Evolutionary conservation across 2,329 filamentous ascomycete species (phyloP).

Genomic region (Paradendryphiella salina): DNA sequence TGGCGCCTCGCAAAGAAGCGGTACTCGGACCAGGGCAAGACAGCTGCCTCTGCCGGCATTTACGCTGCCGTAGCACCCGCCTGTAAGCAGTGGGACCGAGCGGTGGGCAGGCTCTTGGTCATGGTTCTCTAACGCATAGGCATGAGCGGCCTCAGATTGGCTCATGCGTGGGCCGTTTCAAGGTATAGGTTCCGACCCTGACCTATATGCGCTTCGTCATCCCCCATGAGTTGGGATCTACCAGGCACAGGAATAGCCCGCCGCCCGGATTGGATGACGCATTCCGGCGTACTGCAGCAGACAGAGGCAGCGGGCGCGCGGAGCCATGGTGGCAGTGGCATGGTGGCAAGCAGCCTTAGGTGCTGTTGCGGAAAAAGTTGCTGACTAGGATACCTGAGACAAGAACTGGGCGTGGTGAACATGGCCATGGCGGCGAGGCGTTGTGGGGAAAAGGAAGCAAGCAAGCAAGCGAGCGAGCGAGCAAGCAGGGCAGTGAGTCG

Average conservation of each 20-base stretch:
- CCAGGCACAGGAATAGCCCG: conserved; percentile 44
- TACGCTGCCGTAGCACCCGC: conserved; percentile 46
- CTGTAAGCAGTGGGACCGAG: conserved; percentile 37
- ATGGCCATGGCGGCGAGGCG: conserved; percentile 2
- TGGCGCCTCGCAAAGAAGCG: conserved; percentile 27
- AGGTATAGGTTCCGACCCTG: conserved; percentile 40
- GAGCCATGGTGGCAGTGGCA: conserved; percentile 18
- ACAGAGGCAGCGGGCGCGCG: conserved; percentile 28
- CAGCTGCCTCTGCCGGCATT: conserved; percentile 41
- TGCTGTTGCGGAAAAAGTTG: conserved; percentile 20
- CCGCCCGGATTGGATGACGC: conserved; percentile 34
- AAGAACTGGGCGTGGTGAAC: conserved; percentile 6
- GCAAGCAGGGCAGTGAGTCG: conserved; percentile 2
- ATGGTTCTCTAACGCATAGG: conserved; percentile 45
- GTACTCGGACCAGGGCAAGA: conserved; percentile 36
- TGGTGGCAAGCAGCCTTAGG: conserved; percentile 26
- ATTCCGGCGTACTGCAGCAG: conserved; percentile 32
- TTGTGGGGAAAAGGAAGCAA: conserved; percentile 6
- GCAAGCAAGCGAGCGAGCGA: background rate
- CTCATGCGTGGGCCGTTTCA: conserved; percentile 49
- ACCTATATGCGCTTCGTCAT: conserved; percentile 47
- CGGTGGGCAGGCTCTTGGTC: conserved; percentile 29
- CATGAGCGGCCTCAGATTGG: conserved; percentile 45
- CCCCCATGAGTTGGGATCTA: conserved; percentile 40
- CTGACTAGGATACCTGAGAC: conserved; percentile 23